Percentiles rank a stretch among this genome's conserved stretches.
These are phyloP conservation scores for Knoxdaviesia proteae DNA, from an alignment of 2,329 filamentous ascomycete species.

Conservation along the genomic window DNA sequence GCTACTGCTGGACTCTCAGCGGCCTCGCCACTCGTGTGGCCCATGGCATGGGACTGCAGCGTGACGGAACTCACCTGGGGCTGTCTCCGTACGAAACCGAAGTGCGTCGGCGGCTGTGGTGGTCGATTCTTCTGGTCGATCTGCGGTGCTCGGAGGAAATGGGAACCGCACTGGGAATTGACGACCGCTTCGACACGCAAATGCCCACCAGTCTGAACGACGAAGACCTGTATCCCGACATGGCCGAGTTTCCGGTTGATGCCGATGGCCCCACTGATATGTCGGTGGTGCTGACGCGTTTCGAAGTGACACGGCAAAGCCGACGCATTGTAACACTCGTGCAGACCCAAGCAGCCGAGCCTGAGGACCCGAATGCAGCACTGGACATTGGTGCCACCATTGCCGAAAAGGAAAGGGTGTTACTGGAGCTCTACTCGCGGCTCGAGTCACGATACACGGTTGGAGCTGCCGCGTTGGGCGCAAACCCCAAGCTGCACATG, in stretches of 20 bases:
- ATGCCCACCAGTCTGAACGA: constrained; percentile 31
- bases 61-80: constrained; percentile 27
- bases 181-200: constrained; percentile 20
- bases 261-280: constrained; percentile 30
- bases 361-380: constrained; percentile 3
- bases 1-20: constrained; percentile 38
- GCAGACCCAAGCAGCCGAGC: not conserved
- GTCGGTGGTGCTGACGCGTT: constrained; percentile 25
- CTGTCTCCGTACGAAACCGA: constrained; percentile 37
- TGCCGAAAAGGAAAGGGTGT: constrained; percentile 19
- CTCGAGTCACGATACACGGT: too few species aligned
- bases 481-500: constrained; percentile 41
- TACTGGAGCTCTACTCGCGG: constrained; percentile 16
- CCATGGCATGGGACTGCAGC: constrained; percentile 38
- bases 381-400: constrained; percentile 13
- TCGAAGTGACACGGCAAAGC: constrained; percentile 18
- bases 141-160: constrained; percentile 31
- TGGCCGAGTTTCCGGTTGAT: constrained; percentile 23
- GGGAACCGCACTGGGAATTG: constrained; percentile 21
- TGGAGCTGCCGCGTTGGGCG: too few species aligned
- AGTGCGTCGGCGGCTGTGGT: constrained; percentile 39
- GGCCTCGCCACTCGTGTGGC: constrained; percentile 36
- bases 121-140: constrained; percentile 36
- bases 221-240: constrained; percentile 22
- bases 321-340: constrained; percentile 2